Evolutionary conservation across 306 rosid genomes (phyloP), one percentile per base, ranked within the genome.

Genomic region (Cicer pinnatifidum): DNA sequence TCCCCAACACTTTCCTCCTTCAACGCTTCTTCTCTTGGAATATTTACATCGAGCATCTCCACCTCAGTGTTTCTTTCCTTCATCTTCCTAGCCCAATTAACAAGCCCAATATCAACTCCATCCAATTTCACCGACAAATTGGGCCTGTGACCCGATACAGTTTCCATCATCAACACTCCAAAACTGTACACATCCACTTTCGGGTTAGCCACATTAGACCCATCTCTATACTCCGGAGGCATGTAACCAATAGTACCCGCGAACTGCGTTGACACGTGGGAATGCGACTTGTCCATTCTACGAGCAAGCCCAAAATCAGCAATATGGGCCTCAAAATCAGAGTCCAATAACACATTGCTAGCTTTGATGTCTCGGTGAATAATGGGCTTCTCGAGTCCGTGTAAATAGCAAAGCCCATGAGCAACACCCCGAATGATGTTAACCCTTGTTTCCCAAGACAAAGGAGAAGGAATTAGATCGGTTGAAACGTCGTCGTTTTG

Each of bases 191-290:
- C 97, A 16, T 94, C 99, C 5, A 87, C 97, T 63, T 81, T 86
- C 67, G 64, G 60, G 1, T 90, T 89, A 0, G 95, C 90, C 46
- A 56, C 85, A 10, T 83, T 87, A 16, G 65, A 51, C 69, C 99
- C 99, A 0, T 75, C 86, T 51, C 67, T 81, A 39, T 89, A 94
- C 81, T 94, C 99, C n/a, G 96, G 99, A 0, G 97, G 95, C 97
- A 94, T 94, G 86, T 94, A 94, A 0, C 99, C 99, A 48, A 86
- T 88, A 0, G 99, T 91, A 6, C 99, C 99, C 1, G 97, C 96
- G 1, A 84, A 78, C 15, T 91, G 96, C 2, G 97, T 94, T 0
- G 96, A 94, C 63, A 91, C 97, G 52, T 94, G 97, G 0, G 97
- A 80, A 11, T 63, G 52, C 0, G 90, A 70, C 0, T 58, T 9